Base-by-base conservation (phyloP, 164 flowering plant genomes). In the Sextonia rubra region DNA sequence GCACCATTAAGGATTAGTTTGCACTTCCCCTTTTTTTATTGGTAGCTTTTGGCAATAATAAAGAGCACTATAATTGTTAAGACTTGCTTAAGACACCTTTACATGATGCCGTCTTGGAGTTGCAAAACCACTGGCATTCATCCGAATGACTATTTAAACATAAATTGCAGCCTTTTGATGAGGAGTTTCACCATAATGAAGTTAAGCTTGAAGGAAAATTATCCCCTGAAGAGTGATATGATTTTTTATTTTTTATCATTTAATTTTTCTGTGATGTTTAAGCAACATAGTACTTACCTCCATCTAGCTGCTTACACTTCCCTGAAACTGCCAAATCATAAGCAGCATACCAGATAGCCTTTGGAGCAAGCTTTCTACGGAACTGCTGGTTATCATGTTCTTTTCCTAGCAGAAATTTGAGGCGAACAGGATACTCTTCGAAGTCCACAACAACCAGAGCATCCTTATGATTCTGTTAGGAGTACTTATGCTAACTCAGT, bases 241-340 rank as follows among this genome's bases (percentile, higher is more conserved):
- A n/a, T n/a, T n/a, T n/a, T n/a, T n/a, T n/a, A n/a, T n/a, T n/a
- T n/a, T n/a, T n/a, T n/a, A n/a, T n/a, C n/a, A n/a, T n/a, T n/a
- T n/a, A n/a, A n/a, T n/a, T n/a, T 47, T 47, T 47, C 11, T 12
- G 12, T 47, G 12, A 47, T 7, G 49, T 47, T 12, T 47, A 47
- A 47, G 12, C 12, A 12, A 47, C 49, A 6, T 6, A 12, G 7
- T 47, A 12, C 49, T 6, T 82, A 94, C 97, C 97, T 85, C 84
- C 91, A 47, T 2, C 81, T 55, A 88, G 85, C 73, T 94, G 93
- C 79, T 89, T 90, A 98, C 99, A 92, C 67, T 93, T 75, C 98
- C 99, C 97, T 71, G 99, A 86, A 70, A 96, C 97, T 79, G 99
- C 97, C 23, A 97, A 88, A 84, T 96, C 99, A 87, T 96, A 96